Evolutionary conservation across 345 rosid species (phyloP).

Genomic region (Populus tremula): DNA sequence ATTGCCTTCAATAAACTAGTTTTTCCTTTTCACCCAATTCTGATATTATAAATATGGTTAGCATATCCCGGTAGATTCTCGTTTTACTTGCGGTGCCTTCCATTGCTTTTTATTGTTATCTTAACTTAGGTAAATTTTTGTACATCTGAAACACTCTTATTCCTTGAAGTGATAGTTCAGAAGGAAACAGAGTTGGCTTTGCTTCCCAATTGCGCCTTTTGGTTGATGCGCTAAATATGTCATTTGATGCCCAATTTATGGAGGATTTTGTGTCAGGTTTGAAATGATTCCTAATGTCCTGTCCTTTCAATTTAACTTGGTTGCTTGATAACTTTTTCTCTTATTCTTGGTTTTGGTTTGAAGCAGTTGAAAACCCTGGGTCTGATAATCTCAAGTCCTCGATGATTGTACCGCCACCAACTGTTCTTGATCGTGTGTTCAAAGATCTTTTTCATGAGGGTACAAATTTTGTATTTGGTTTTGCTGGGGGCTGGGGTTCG

Average conservation of each 20-base stretch:
- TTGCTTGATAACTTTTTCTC: not conserved
- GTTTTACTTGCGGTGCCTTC: slow-evolving; percentile 12
- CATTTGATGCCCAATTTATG: slow-evolving; percentile 78
- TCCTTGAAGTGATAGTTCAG: slow-evolving; percentile 48
- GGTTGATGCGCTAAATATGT: slow-evolving; percentile 64
- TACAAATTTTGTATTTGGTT: slow-evolving; percentile 21
- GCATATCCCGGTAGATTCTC: not conserved
- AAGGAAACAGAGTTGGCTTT: slow-evolving; percentile 63
- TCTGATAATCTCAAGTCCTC: slow-evolving; percentile 67
- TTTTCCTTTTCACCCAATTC: not conserved
- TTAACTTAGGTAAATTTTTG: not conserved
- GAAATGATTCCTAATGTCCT: slow-evolving; percentile 15
- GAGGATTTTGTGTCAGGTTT: slow-evolving; percentile 95
- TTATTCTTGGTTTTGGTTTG: slow-evolving; percentile 13
- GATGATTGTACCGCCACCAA: slow-evolving; percentile 75
- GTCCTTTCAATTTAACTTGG: slow-evolving; percentile 7
- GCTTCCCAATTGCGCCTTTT: slow-evolving; percentile 76
- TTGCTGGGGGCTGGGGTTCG: too few species aligned
- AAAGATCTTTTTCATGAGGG: slow-evolving; percentile 92
- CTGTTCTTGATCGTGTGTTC: slow-evolving; percentile 84
- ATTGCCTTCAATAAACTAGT: not conserved
- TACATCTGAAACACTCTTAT: slow-evolving; percentile 24
- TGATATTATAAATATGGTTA: not conserved
- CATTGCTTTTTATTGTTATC: slow-evolving; percentile 7
- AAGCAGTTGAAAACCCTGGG: slow-evolving; percentile 66